Percentiles rank a stretch among this genome's conserved stretches.
Conservation (phyloP, 345 rosid species). For the Gossypium ekmanianum region DNA sequence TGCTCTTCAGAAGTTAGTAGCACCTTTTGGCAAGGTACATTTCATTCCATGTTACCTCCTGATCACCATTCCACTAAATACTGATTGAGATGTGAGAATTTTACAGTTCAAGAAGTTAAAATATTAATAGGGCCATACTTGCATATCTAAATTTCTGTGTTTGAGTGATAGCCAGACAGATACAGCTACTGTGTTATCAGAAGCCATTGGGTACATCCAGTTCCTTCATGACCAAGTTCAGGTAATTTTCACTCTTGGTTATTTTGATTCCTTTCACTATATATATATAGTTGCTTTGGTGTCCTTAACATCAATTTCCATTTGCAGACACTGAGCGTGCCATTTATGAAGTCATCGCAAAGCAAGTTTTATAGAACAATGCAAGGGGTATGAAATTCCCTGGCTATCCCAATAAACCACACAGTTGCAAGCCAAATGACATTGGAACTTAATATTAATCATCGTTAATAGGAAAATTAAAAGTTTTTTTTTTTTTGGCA, state of each 20-base stretch:
- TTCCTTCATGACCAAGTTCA: slow-evolving; percentile 67
- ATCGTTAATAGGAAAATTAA: neutral
- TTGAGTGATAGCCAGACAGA: slow-evolving; percentile 47
- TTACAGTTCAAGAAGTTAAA: neutral
- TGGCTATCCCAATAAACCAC: neutral
- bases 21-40: slow-evolving; percentile 69
- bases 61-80: slow-evolving; percentile 1
- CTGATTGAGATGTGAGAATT: neutral
- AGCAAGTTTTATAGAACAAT: slow-evolving; percentile 5
- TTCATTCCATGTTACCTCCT: slow-evolving; percentile 9
- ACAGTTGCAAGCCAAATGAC: neutral
- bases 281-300: neutral
- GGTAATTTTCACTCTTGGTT: slow-evolving; percentile 24
- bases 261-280: neutral
- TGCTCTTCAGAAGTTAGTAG: slow-evolving; percentile 64
- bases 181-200: slow-evolving; percentile 64
- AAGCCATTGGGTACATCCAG: slow-evolving; percentile 59
- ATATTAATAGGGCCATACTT: slow-evolving; percentile 6
- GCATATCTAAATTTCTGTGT: slow-evolving; percentile 8
- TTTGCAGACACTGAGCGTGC: slow-evolving; percentile 37
- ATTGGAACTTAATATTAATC: neutral
- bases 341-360: slow-evolving; percentile 30
- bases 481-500: slow-evolving; percentile 1
- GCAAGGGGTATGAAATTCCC: slow-evolving; percentile 12
- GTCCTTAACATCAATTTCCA: neutral